Evolutionary conservation across 2,329 filamentous ascomycete species (phyloP), one percentile per base, ranked within the genome.

Genomic region (Colletotrichum sp.): DNA sequence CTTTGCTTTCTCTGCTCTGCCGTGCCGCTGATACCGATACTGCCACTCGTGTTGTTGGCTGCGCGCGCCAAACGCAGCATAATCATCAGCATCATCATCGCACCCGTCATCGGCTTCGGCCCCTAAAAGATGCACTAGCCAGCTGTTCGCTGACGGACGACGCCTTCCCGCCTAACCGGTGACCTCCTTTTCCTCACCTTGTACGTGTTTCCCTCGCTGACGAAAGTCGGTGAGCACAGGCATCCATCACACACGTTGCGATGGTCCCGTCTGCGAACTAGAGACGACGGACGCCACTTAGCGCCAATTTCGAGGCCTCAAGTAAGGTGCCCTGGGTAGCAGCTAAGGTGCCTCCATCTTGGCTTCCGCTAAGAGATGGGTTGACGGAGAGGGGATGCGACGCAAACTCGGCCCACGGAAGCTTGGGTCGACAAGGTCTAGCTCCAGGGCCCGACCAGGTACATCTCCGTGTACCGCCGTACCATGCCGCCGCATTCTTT

Each of bases 371-470:
- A 48, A 25, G 65, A 76, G 74, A 76, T 74, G 74, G 36, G 74
- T 69, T 74, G 74, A 74, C 48, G 70, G 74, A 68, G 74, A 64
- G 74, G 43, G 74, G 70, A 76, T 76, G 70, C 70, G 73, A 75
- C 43, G 69, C 64, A 73, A 67, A 74, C 64, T 69, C 58, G 74
- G 70, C 70, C 58, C 70, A 60, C 74, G 64, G 70, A 65, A 73
- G 64, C 70, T 74, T 69, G 70, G 62, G 48, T 74, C 70, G 34
- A 28, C 64, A 32, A 72, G 69, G 73, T 48, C 65, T 76, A 76
- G 74, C 74, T 65, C 56, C 74, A 74, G 74, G 70, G 74, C n/a
- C 64, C 34, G 32, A 48, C 65, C 65, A 32, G 43, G 43, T 48
- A 48, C 43, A 13, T 48, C 43, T 48, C n/a, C 43, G 43, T 48